Conservation (phyloP, 768 basidiomycete genomes). For the Boletus huronensis region DNA sequence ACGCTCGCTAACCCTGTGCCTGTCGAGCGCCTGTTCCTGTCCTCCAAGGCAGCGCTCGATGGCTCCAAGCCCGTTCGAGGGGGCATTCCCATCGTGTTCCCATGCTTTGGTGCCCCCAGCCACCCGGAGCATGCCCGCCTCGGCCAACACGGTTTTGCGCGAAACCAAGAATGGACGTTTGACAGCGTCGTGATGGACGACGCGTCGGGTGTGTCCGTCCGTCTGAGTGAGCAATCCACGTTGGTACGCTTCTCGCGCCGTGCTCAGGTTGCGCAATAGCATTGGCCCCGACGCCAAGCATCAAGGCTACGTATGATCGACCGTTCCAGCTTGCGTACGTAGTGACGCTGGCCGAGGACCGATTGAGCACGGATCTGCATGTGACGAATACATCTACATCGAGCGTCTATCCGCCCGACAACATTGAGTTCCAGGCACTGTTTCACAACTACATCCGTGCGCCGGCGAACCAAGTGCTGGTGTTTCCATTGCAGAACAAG, state of each 20-base stretch:
- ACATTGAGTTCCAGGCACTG: slow-evolving; percentile 85
- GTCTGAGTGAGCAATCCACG: slow-evolving; percentile 55
- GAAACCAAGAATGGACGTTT: slow-evolving; percentile 72
- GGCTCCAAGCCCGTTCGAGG: slow-evolving; percentile 73
- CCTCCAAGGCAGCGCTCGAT: slow-evolving; percentile 73
- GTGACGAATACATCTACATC: slow-evolving; percentile 66
- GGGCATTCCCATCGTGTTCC: slow-evolving; percentile 66
- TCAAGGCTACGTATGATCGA: slow-evolving; percentile 55
- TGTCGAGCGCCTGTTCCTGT: slow-evolving; percentile 76
- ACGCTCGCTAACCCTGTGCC: slow-evolving; percentile 35
- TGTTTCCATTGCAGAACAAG: slow-evolving; percentile 62
- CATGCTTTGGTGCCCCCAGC: slow-evolving; percentile 84
- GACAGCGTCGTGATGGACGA: slow-evolving; percentile 63
- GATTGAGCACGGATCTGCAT: slow-evolving; percentile 76
- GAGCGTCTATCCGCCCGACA: slow-evolving; percentile 34
- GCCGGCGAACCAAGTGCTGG: slow-evolving; percentile 53
- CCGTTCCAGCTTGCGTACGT: slow-evolving; percentile 76
- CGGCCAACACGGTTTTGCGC: slow-evolving; percentile 88
- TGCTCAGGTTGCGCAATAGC: slow-evolving; percentile 36
- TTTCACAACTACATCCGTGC: slow-evolving; percentile 87
- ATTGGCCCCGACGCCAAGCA: slow-evolving; percentile 58
- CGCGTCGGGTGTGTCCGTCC: slow-evolving; percentile 67
- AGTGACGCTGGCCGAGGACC: slow-evolving; percentile 70
- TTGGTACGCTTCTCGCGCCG: background rate
- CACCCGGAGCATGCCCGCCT: slow-evolving; percentile 70